A percentile compares a stretch with the other conserved stretches of the same genome.
Evolutionary conservation across 495 filamentous ascomycete species (phyloP).

Genomic region (Penicillium subrubescens): DNA sequence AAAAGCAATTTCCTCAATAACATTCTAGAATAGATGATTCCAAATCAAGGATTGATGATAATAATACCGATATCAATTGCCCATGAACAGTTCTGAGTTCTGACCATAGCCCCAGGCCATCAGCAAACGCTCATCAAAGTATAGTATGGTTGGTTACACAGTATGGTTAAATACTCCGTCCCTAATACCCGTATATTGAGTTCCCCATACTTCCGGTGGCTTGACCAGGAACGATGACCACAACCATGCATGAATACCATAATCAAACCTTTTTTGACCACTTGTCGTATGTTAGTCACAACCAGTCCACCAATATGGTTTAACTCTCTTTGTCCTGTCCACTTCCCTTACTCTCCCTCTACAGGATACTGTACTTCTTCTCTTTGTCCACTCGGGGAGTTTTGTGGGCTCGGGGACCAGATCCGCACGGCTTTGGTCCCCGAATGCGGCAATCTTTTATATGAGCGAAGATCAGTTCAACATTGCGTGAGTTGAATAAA

Average conservation of each 20-base stretch:
- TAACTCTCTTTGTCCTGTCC: not conserved
- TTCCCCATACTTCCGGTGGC: not conserved
- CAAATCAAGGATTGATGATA: not conserved
- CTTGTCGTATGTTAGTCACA: not conserved
- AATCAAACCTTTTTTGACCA: not conserved
- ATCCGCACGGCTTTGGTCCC: slow-evolving; percentile 16
- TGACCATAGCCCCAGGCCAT: not conserved
- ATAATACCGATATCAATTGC: not conserved
- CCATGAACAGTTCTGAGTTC: not conserved
- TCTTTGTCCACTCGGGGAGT: slow-evolving; percentile 6
- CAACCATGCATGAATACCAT: too few relatives aligned
- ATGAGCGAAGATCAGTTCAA: not conserved
- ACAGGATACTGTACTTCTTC: not conserved
- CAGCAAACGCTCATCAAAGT: not conserved
- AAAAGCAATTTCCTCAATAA: not conserved
- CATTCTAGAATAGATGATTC: not conserved
- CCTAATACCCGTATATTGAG: not conserved
- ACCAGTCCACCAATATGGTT: not conserved
- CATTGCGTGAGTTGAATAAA: slow-evolving; percentile 7
- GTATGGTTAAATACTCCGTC: not conserved
- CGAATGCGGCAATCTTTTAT: slow-evolving; percentile 15
- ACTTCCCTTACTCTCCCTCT: not conserved
- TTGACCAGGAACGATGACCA: not conserved
- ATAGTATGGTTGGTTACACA: not conserved
- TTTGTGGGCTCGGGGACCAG: not conserved